Evolutionary conservation across 495 filamentous ascomycete genomes (phyloP).

Genomic region (Tirmania nivea): DNA sequence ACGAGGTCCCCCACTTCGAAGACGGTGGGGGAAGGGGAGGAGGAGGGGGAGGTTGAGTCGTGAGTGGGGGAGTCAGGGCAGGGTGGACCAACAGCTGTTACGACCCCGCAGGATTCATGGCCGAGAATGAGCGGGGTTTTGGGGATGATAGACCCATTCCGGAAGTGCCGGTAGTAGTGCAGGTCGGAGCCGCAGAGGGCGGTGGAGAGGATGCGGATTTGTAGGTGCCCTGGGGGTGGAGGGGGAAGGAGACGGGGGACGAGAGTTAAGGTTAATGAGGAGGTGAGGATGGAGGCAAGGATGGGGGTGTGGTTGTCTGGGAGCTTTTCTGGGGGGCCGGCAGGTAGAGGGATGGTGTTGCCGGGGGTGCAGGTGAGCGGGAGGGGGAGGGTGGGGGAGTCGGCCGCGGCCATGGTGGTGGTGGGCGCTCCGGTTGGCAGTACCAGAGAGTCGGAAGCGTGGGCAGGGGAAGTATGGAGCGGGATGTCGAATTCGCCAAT

Average conservation of each 20-base stretch:
- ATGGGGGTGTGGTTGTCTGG: conserved; percentile 1
- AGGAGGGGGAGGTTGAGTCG: not conserved
- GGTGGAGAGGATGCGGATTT: conserved; percentile 51
- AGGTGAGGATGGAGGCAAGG: conserved; percentile 33
- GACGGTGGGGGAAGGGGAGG: not conserved
- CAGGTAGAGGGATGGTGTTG: not conserved
- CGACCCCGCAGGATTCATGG: conserved; percentile 55
- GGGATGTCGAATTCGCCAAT: too few species aligned
- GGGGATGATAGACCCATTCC: conserved; percentile 62
- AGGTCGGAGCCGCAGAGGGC: conserved; percentile 71
- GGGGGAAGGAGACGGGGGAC: conserved; percentile 24
- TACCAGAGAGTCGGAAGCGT: too few species aligned
- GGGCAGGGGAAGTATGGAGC: too few species aligned
- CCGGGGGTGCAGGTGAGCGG: not conserved
- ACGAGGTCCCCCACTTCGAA: conserved; percentile 51
- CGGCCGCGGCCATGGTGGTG: too few species aligned
- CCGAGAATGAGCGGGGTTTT: conserved; percentile 52
- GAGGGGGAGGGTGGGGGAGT: too few species aligned
- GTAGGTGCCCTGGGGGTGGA: conserved; percentile 37
- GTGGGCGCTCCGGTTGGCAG: too few species aligned
- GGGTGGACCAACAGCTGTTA: conserved; percentile 39
- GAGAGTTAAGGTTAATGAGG: conserved; percentile 33
- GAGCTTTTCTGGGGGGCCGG: not conserved
- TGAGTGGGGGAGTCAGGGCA: conserved; percentile 24
- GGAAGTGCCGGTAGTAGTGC: conserved; percentile 66